These are phyloP conservation scores for Epipyxis sp. DNA, from an alignment of 108 stramenopile genomes.

Conservation along the genomic window DNA sequence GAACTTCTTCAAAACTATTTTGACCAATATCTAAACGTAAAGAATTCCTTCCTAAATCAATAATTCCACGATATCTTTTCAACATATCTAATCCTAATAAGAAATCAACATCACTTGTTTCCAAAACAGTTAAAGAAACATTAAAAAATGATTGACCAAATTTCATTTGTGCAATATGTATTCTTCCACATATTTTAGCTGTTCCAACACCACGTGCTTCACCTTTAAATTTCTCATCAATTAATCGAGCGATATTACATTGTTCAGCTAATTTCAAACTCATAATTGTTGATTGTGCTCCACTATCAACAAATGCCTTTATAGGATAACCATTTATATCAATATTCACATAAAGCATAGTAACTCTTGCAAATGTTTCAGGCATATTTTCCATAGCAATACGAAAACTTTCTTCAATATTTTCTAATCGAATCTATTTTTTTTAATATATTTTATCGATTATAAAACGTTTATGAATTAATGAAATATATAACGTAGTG, in stretches of 20 bases:
- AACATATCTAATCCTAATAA: slow-evolving; percentile 94
- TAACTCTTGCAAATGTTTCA: slow-evolving; percentile 80
- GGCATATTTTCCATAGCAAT: slow-evolving; percentile 83
- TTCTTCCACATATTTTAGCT: slow-evolving; percentile 81
- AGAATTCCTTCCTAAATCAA: slow-evolving; percentile 71
- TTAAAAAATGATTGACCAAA: slow-evolving; percentile 66
- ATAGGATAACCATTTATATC: slow-evolving; percentile 71
- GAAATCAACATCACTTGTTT: slow-evolving; percentile 86
- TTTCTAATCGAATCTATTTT: slow-evolving; percentile 26
- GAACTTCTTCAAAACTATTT: slow-evolving; percentile 29
- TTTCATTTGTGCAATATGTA: slow-evolving; percentile 71
- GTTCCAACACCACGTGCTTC: slow-evolving; percentile 85
- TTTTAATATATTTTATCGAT: not conserved
- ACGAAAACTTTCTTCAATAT: slow-evolving; percentile 50
- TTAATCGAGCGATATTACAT: slow-evolving; percentile 69
- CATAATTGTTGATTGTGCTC: slow-evolving; percentile 68
- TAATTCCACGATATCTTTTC: slow-evolving; percentile 78
- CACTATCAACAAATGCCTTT: slow-evolving; percentile 90
- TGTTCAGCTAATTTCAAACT: slow-evolving; percentile 63
- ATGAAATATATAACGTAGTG: not conserved
- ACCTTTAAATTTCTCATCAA: slow-evolving; percentile 80
- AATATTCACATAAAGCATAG: slow-evolving; percentile 90
- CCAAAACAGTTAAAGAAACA: slow-evolving; percentile 71
- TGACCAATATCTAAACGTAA: slow-evolving; percentile 41
- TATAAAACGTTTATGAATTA: not conserved